Conservation (phyloP, 1,284 basidiomycete species). For the Mycena sp. region DNA sequence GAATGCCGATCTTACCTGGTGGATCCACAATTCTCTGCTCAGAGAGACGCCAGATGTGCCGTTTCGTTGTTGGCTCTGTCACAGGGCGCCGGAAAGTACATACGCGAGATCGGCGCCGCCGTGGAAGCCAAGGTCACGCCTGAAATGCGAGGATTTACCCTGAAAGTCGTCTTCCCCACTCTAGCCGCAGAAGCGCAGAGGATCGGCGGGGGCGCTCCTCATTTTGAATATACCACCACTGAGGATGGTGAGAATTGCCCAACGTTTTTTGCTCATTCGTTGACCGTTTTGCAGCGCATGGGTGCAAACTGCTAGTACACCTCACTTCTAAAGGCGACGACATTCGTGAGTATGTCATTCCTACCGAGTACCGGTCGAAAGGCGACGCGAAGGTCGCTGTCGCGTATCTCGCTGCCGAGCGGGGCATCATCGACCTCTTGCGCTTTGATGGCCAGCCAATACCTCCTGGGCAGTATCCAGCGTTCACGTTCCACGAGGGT, state of each 20-base stretch:
- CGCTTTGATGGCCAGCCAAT: slow-evolving; percentile 55
- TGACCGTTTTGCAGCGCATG: slow-evolving; percentile 52
- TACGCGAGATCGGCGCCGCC: slow-evolving; percentile 52
- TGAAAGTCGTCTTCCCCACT: background rate
- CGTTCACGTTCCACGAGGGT: slow-evolving; percentile 32
- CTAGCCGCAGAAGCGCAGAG: slow-evolving; percentile 16
- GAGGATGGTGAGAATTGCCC: slow-evolving; percentile 12
- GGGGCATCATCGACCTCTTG: slow-evolving; percentile 65
- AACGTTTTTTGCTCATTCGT: background rate
- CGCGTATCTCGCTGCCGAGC: slow-evolving; percentile 56
- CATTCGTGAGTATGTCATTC: slow-evolving; percentile 52
- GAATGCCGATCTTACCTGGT: slow-evolving; percentile 65
- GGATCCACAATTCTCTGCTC: slow-evolving; percentile 64
- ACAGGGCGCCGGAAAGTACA: slow-evolving; percentile 63
- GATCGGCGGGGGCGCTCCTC: background rate
- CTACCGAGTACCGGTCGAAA: slow-evolving; percentile 61
- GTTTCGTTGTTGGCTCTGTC: slow-evolving; percentile 70
- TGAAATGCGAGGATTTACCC: slow-evolving; percentile 16
- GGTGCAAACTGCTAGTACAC: slow-evolving; percentile 58
- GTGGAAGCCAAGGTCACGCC: slow-evolving; percentile 20
- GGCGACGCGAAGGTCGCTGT: slow-evolving; percentile 69
- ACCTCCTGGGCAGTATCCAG: slow-evolving; percentile 48
- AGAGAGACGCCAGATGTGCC: slow-evolving; percentile 69
- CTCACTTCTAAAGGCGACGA: slow-evolving; percentile 41
- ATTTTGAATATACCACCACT: slow-evolving; percentile 53